Evolutionary conservation across 2,329 filamentous ascomycete species (phyloP).

Genomic region (Nemania sp.): DNA sequence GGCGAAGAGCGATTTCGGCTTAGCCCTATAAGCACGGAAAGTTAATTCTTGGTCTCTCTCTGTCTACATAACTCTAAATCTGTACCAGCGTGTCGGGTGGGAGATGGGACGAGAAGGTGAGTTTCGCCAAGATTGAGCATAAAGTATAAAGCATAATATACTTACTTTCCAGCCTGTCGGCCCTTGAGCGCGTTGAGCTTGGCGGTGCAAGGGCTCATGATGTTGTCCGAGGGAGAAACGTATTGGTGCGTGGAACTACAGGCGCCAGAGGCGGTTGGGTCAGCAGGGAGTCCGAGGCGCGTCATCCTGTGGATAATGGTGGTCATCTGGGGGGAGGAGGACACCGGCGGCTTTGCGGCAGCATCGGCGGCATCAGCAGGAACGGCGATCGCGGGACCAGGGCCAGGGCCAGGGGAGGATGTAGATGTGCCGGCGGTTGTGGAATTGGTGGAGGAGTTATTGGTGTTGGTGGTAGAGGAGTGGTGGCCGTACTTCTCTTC

Average conservation of each 20-base stretch:
- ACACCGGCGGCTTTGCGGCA: slow-evolving; percentile 23
- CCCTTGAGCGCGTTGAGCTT: slow-evolving; percentile 81
- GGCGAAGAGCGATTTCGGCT: slow-evolving; percentile 70
- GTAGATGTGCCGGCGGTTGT: slow-evolving; percentile 2
- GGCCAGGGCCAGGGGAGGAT: too few relatives aligned
- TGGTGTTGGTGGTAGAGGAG: slow-evolving; percentile 9
- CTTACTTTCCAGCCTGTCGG: slow-evolving; percentile 78
- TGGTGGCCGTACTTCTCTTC: slow-evolving; percentile 57
- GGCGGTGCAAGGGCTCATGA: slow-evolving; percentile 83
- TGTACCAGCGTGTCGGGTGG: background rate
- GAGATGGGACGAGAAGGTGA: background rate
- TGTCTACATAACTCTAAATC: background rate
- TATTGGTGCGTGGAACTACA: slow-evolving; percentile 57
- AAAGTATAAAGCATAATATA: too few relatives aligned
- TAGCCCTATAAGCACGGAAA: slow-evolving; percentile 49
- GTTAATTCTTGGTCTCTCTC: background rate
- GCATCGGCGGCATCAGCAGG: background rate
- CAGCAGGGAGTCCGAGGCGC: slow-evolving; percentile 31
- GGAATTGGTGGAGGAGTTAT: background rate
- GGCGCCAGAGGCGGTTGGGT: slow-evolving; percentile 24
- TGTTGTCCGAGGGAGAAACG: slow-evolving; percentile 83
- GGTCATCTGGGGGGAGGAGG: slow-evolving; percentile 17
- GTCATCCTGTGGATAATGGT: slow-evolving; percentile 27
- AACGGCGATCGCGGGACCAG: slow-evolving; percentile 18
- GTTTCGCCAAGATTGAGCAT: too few relatives aligned